Conservation (phyloP, 768 basidiomycete species). For the Favolaschia claudopus region DNA sequence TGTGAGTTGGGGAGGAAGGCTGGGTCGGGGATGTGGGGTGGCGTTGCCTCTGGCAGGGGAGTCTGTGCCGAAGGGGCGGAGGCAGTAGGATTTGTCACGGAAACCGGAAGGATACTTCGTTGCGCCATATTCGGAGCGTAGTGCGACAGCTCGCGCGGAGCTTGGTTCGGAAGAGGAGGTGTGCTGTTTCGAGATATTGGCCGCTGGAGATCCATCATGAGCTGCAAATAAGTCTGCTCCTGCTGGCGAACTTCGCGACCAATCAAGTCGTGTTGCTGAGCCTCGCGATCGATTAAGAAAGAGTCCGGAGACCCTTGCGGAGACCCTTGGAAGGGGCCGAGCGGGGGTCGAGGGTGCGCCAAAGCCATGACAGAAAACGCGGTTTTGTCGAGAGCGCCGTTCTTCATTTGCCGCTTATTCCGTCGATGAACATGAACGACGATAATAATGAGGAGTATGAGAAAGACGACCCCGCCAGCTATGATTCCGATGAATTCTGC, state of each 20-base stretch:
- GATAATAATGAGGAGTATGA: slow-evolving; percentile 7
- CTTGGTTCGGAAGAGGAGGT: slow-evolving; percentile 19
- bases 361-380: slow-evolving; percentile 9
- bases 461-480: slow-evolving; percentile 14
- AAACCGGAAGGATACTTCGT: too few relatives aligned
- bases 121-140: slow-evolving; percentile 6
- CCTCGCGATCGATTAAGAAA: slow-evolving; percentile 12
- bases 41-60: slow-evolving; percentile 3
- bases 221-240: slow-evolving; percentile 22
- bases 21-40: not conserved
- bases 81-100: not conserved
- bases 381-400: slow-evolving; percentile 22
- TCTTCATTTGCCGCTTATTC: slow-evolving; percentile 18
- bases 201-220: slow-evolving; percentile 20
- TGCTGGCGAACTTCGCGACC: slow-evolving; percentile 22
- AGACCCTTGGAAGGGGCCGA: not conserved
- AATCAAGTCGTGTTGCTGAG: slow-evolving; percentile 19
- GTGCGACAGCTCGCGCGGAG: slow-evolving; percentile 5
- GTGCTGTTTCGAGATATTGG: slow-evolving; percentile 6
- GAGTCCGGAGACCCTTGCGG: slow-evolving; percentile 7
- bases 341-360: slow-evolving; percentile 19
- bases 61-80: not conserved
- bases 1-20: not conserved
- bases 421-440: slow-evolving; percentile 19
- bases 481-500: slow-evolving; percentile 19